Evolutionary conservation across 495 filamentous ascomycete species (phyloP).

Genomic region (Hamigera avellanea): DNA sequence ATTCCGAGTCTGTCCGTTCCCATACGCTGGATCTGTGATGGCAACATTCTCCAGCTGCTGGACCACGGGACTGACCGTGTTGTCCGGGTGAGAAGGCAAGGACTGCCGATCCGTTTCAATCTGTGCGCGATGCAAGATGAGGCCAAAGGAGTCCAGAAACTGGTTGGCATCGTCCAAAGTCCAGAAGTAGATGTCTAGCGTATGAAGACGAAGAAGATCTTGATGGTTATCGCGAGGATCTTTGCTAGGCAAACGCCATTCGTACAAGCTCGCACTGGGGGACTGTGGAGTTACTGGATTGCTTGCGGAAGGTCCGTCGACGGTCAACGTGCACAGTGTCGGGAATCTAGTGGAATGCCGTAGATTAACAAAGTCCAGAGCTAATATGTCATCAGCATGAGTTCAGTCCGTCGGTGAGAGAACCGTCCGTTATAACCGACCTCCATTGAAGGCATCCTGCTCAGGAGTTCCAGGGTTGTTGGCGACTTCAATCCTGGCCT

Average conservation of each 20-base stretch:
- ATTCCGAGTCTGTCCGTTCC: conserved; percentile 40
- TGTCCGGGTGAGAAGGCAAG: conserved; percentile 32
- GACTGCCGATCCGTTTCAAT: conserved; percentile 37
- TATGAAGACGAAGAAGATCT: conserved; percentile 66
- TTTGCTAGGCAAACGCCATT: conserved; percentile 70
- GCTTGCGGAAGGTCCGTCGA: conserved; percentile 41
- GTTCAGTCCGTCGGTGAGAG: not conserved
- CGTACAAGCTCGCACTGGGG: conserved; percentile 31
- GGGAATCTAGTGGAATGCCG: conserved; percentile 70
- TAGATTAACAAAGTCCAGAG: conserved; percentile 51
- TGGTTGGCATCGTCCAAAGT: conserved; percentile 59
- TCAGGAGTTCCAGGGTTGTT: conserved; percentile 79
- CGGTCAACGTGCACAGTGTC: conserved; percentile 61
- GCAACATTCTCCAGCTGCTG: conserved; percentile 76
- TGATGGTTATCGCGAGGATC: conserved; percentile 58
- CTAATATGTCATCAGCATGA: conserved; percentile 22
- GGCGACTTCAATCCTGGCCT: conserved; percentile 70
- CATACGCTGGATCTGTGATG: conserved; percentile 51
- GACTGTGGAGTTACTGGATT: conserved; percentile 15
- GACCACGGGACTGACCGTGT: conserved; percentile 63
- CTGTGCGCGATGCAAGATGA: conserved; percentile 48
- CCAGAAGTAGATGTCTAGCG: conserved; percentile 87
- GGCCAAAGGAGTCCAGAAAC: conserved; percentile 56
- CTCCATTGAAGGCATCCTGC: conserved; percentile 81
- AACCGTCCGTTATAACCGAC: conserved; percentile 36